Conservation (phyloP, 495 filamentous ascomycete genomes). For the Xylaria longipes region DNA sequence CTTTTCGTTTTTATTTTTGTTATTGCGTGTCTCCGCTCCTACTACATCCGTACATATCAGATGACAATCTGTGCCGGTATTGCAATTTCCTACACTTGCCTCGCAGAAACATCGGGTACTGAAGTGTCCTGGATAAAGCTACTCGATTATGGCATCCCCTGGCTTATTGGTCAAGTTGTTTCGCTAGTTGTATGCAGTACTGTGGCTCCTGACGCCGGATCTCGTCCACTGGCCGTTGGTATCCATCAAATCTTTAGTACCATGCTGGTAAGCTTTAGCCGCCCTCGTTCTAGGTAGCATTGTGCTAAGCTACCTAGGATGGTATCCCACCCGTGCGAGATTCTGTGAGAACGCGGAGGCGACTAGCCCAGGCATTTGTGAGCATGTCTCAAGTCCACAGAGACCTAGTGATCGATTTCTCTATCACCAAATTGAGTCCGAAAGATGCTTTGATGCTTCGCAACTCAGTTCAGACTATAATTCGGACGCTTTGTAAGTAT, state of each 20-base stretch:
- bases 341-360: slow-evolving; percentile 43
- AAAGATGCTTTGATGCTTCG: slow-evolving; percentile 54
- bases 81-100: slow-evolving; percentile 58
- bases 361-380: slow-evolving; percentile 56
- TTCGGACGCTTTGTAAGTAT: slow-evolving; percentile 49
- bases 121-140: slow-evolving; percentile 53
- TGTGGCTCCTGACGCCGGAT: slow-evolving; percentile 60
- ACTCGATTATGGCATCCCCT: slow-evolving; percentile 62
- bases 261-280: slow-evolving; percentile 40
- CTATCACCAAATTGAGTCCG: slow-evolving; percentile 55
- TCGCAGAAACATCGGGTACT: slow-evolving; percentile 53
- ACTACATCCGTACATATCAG: slow-evolving; percentile 61
- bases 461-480: slow-evolving; percentile 60
- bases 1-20: slow-evolving; percentile 58
- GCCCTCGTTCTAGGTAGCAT: not conserved
- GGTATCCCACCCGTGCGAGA: slow-evolving; percentile 51
- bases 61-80: slow-evolving; percentile 60
- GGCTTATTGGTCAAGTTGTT: slow-evolving; percentile 60
- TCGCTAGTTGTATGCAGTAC: slow-evolving; percentile 52
- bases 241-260: slow-evolving; percentile 51
- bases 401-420: slow-evolving; percentile 61
- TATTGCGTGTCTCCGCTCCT: slow-evolving; percentile 59
- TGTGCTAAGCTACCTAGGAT: slow-evolving; percentile 37
- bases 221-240: slow-evolving; percentile 54
- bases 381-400: slow-evolving; percentile 61